Evolutionary conservation across 2,329 filamentous ascomycete species (phyloP).

Genomic region (Exophiala xenobiotica): DNA sequence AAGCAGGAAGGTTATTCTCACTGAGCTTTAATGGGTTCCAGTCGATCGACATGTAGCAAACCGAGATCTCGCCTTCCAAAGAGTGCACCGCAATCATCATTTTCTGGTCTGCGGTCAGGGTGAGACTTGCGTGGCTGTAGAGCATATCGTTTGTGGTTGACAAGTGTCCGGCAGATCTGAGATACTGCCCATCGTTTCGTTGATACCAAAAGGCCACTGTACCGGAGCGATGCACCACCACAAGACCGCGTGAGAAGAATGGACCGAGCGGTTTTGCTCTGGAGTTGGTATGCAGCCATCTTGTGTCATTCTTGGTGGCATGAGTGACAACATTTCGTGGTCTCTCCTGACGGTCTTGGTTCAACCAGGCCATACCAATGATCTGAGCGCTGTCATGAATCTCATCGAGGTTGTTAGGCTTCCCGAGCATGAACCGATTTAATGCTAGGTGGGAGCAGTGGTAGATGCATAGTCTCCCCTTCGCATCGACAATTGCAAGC

Average conservation of each 20-base stretch:
- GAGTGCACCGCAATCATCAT: slow-evolving; percentile 28
- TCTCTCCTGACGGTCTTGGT: slow-evolving; percentile 48
- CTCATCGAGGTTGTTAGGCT: slow-evolving; percentile 65
- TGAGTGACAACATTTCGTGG: slow-evolving; percentile 33
- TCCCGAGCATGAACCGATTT: slow-evolving; percentile 66
- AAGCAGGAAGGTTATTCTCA: slow-evolving; percentile 37
- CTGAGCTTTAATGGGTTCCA: slow-evolving; percentile 40
- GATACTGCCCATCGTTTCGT: slow-evolving; percentile 67
- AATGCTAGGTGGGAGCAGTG: slow-evolving; percentile 65
- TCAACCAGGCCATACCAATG: slow-evolving; percentile 84
- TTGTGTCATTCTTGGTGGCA: slow-evolving; percentile 60
- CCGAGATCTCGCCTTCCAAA: slow-evolving; percentile 18
- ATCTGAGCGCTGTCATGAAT: slow-evolving; percentile 73
- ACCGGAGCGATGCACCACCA: slow-evolving; percentile 74
- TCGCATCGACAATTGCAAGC: slow-evolving; percentile 76
- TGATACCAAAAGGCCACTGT: slow-evolving; percentile 74
- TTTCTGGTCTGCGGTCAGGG: slow-evolving; percentile 37
- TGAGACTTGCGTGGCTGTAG: slow-evolving; percentile 45
- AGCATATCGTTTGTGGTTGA: slow-evolving; percentile 9
- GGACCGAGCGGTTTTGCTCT: slow-evolving; percentile 67
- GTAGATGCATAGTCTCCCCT: slow-evolving; percentile 74
- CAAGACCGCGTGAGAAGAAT: slow-evolving; percentile 70
- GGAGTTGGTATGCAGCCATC: slow-evolving; percentile 69
- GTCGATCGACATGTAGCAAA: slow-evolving; percentile 27
- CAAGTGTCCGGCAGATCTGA: slow-evolving; percentile 57